Conservation (phyloP, 208 protist genomes). For the Acanthamoeba rhysodes region DNA sequence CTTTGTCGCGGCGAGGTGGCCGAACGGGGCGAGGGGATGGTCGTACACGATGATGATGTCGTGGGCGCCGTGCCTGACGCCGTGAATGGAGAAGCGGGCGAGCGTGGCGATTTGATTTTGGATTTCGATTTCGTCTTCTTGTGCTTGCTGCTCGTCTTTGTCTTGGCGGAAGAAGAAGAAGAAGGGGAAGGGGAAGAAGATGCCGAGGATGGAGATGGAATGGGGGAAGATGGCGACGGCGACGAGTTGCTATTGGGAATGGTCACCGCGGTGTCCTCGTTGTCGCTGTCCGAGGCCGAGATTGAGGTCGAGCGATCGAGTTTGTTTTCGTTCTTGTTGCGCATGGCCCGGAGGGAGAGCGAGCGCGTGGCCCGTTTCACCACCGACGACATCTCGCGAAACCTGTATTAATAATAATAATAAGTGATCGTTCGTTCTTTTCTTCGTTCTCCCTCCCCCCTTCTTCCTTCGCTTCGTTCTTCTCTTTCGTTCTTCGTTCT, state of each 20-base stretch:
- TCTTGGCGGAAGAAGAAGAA: no score
- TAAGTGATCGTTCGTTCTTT: neutral
- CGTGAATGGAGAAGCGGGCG: no score
- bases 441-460: neutral
- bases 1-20: neutral
- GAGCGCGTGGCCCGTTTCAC: slow-evolving; percentile 21
- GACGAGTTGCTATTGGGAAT: neutral
- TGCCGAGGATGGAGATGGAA: neutral
- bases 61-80: neutral
- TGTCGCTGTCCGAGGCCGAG: neutral
- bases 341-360: neutral
- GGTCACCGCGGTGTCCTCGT: neutral
- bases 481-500: no score
- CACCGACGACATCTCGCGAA: neutral
- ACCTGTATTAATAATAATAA: no score
- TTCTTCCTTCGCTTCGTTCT: neutral
- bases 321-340: slow-evolving; percentile 24
- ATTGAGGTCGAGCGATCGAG: neutral
- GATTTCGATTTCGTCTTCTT: no score
- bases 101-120: no score
- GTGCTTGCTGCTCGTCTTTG: no score
- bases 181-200: no score
- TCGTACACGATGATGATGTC: neutral
- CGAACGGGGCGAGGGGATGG: neutral
- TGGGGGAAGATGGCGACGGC: neutral